Evolutionary conservation across 176 grass and related monocot species (phyloP), one percentile per base, ranked within the genome.

Genomic region (Panicum miliaceum): DNA sequence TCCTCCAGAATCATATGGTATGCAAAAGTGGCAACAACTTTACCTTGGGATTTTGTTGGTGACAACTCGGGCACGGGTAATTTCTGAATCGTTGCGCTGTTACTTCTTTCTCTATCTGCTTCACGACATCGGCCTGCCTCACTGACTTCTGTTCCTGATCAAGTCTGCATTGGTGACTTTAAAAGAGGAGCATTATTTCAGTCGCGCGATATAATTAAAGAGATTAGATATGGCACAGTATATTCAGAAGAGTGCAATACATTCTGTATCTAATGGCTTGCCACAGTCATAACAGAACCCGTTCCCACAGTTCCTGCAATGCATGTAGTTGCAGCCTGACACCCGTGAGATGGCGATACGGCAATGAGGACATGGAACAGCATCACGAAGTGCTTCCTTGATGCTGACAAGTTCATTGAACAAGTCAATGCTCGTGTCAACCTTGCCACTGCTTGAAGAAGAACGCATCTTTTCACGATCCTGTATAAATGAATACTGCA

Each of bases 261-360:
- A 67, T 73, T 65, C 23, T 73, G 32, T 61, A 72, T 64, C 54
- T 79, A 71, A 53, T 70, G 85, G 51, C 73, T 80, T 82, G 85
- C 89, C 72, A 85, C 91, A 90, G 53, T 41, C 82, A 84, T 93
- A 90, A 79, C 88, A 90, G 58, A 93, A 90, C 5, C 6, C 14
- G 12, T 41, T 71, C 36, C 69, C 18, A 59, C 91, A 90, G 53
- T 88, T 90, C 16, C 42, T 72, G 29, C 88, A 90, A 12, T 63
- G 19, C 85, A 88, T 93, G 42, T 93, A 86, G 79, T 93, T 76
- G 73, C 91, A 90, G 79, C 91, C 82, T 71, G 84, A 77, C 6
- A 86, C 73, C 25, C 85, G 76, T 20, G 91, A 84, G 43, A 88
- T 88, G 40, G 85, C 88, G 7, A 38, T 81, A 66, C 73, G 76